Conservation (phyloP, 2,329 filamentous ascomycete genomes). For the Pseudopyrenochaeta lycopersici region DNA sequence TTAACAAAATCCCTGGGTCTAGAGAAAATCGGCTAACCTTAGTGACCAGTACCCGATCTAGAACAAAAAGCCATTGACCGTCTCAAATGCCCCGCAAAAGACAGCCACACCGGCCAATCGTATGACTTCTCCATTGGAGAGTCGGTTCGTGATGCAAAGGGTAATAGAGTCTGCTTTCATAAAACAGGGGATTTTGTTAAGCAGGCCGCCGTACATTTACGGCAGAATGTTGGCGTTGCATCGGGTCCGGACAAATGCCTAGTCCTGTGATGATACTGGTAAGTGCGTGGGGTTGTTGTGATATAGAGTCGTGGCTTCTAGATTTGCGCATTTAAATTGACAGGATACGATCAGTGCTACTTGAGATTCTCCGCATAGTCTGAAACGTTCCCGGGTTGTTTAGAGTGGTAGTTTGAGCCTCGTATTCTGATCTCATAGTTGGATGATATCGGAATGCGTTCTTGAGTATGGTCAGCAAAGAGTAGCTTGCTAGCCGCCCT, state of each 20-base stretch:
- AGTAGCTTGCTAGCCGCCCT: not conserved
- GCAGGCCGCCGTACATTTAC: slow-evolving; percentile 42
- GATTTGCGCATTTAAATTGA: no score
- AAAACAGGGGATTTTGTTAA: slow-evolving; percentile 47
- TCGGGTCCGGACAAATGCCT: slow-evolving; percentile 25
- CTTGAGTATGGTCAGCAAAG: not conserved
- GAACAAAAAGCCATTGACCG: slow-evolving; percentile 43
- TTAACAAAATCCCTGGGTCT: not conserved
- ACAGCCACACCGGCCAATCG: slow-evolving; percentile 44
- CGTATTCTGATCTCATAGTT: no score
- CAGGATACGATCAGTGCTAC: no score
- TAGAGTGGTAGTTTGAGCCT: no score
- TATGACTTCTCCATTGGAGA: slow-evolving; percentile 45
- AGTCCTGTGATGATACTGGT: slow-evolving; percentile 35
- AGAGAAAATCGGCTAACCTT: slow-evolving; percentile 2
- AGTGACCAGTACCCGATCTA: slow-evolving; percentile 25
- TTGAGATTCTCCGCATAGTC: no score
- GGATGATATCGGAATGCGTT: no score
- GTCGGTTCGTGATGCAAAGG: slow-evolving; percentile 44
- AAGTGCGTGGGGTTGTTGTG: no score
- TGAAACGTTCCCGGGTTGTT: no score
- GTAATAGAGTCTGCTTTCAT: slow-evolving; percentile 46
- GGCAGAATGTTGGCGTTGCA: slow-evolving; percentile 32
- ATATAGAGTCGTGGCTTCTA: no score
- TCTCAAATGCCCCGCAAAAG: slow-evolving; percentile 41